A percentile compares a stretch with the other conserved stretches of the same genome.
phyloP scores from a whole-genome alignment of 768 basidiomycete genomes.

The Mycena venus region DNA sequence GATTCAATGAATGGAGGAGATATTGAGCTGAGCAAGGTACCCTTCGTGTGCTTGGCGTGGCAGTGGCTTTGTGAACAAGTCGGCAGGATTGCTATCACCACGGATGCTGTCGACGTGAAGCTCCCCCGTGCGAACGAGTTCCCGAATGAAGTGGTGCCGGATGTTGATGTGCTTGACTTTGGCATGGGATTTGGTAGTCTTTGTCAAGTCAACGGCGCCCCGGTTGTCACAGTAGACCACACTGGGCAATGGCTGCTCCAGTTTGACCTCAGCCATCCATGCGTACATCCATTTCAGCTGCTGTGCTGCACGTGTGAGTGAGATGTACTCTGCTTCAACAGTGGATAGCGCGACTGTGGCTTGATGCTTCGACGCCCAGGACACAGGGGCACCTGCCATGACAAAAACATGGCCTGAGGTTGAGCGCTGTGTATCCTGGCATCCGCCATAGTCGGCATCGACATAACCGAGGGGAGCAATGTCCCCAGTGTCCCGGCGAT shows the following conservation, averaged over 20 bases:
- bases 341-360: neutral
- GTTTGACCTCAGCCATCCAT: neutral
- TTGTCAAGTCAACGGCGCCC: neutral
- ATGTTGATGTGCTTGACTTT: too few species aligned
- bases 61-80: neutral
- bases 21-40: too few species aligned
- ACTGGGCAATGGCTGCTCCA: neutral
- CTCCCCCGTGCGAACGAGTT: neutral
- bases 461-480: neutral
- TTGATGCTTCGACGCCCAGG: constrained; percentile 34
- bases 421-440: constrained; percentile 36
- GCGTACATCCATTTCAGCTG: constrained; percentile 9
- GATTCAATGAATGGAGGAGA: too few species aligned
- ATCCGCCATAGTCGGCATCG: constrained; percentile 42
- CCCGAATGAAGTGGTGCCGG: neutral
- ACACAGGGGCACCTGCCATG: constrained; percentile 36
- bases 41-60: too few species aligned
- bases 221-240: neutral
- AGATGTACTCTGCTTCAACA: neutral
- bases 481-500: neutral
- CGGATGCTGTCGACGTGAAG: neutral
- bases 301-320: neutral
- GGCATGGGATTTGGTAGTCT: neutral
- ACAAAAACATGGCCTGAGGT: constrained; percentile 40
- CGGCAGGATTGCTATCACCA: neutral